Conservation (phyloP, 2,329 filamentous ascomycete genomes). For the Pseudopithomyces chartarum region DNA sequence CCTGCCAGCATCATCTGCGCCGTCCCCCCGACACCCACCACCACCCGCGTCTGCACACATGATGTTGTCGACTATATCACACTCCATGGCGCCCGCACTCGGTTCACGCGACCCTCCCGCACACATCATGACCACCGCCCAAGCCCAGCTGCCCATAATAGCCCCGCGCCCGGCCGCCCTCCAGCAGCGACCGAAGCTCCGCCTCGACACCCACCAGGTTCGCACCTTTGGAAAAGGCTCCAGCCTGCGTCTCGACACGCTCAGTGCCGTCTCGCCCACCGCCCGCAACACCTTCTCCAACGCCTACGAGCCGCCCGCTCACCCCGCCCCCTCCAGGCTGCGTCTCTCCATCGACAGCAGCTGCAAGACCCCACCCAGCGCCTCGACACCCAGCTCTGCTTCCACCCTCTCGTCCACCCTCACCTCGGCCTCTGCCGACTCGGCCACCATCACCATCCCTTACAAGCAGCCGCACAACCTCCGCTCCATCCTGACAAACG, state of each 20-base stretch:
- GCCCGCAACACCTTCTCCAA: slow-evolving; percentile 66
- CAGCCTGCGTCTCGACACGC: slow-evolving; percentile 58
- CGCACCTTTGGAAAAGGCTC: slow-evolving; percentile 59
- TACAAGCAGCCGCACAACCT: slow-evolving; percentile 54
- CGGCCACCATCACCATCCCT: slow-evolving; percentile 43
- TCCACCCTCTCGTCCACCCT: slow-evolving; percentile 46
- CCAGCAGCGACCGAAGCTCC: slow-evolving; percentile 61
- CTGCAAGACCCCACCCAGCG: slow-evolving; percentile 22
- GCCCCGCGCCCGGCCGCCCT: slow-evolving; percentile 32
- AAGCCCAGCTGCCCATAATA: slow-evolving; percentile 54
- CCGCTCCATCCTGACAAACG: slow-evolving; percentile 53
- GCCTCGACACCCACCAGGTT: slow-evolving; percentile 61
- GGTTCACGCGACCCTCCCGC: slow-evolving; percentile 32
- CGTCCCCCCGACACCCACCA: slow-evolving; percentile 14
- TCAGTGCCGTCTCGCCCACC: slow-evolving; percentile 64
- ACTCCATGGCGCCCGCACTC: slow-evolving; percentile 34
- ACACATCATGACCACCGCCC: slow-evolving; percentile 38
- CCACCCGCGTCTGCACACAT: slow-evolving; percentile 24
- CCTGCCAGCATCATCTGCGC: slow-evolving; percentile 10
- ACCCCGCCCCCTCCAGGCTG: slow-evolving; percentile 16
- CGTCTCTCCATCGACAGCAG: slow-evolving; percentile 40
- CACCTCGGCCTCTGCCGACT: slow-evolving; percentile 48
- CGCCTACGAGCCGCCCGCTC: slow-evolving; percentile 55
- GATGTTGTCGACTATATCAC: slow-evolving; percentile 45
- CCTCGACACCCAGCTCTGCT: slow-evolving; percentile 41